These are phyloP conservation scores for Fennellomyces sp. DNA, from an alignment of 371 early-diverging fungal genomes.

Conservation along the genomic window DNA sequence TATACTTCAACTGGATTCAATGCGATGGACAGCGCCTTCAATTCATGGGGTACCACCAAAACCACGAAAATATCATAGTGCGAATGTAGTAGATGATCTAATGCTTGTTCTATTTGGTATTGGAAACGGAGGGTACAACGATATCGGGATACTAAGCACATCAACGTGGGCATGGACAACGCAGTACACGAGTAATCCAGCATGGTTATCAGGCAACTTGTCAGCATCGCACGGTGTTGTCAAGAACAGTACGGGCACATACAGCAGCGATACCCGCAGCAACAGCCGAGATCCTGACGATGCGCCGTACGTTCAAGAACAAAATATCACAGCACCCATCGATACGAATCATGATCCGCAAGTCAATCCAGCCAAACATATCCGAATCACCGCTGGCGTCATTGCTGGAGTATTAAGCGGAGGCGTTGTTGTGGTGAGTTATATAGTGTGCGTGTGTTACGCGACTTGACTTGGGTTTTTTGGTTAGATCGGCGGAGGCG, in stretches of 20 bases:
- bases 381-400: conserved; percentile 25
- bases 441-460: background rate
- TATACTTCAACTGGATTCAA: conserved; percentile 28
- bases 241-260: background rate
- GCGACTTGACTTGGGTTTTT: too few relatives aligned
- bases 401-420: conserved; percentile 35
- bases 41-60: conserved; percentile 36
- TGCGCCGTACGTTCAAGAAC: background rate
- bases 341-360: background rate
- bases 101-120: conserved; percentile 13
- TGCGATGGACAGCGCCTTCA: conserved; percentile 40
- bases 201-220: conserved; percentile 9
- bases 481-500: conserved; percentile 12
- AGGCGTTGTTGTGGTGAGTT: conserved; percentile 32
- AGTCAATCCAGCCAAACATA: background rate
- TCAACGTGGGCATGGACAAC: conserved; percentile 7
- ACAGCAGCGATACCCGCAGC: conserved; percentile 1
- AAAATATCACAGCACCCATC: background rate
- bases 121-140: conserved; percentile 3
- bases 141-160: conserved; percentile 10
- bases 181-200: background rate
- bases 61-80: conserved; percentile 43
- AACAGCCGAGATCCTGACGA: background rate
- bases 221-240: background rate
- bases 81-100: conserved; percentile 6